Percentiles rank a stretch among this genome's conserved stretches.
Conservation (phyloP, 441 rosid species). For the Erysimum pusillum region DNA sequence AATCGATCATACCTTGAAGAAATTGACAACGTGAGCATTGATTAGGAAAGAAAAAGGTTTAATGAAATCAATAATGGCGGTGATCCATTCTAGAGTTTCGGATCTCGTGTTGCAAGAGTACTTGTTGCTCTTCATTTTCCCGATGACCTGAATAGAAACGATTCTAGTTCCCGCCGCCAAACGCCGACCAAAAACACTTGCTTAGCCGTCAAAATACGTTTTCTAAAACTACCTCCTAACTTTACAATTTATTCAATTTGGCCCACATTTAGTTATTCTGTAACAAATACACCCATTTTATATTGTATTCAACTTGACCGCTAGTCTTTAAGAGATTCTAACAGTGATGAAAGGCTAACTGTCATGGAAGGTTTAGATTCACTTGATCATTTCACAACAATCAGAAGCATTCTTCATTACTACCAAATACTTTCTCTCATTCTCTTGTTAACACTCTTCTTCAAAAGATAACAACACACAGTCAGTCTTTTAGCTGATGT, state of each 20-base stretch:
- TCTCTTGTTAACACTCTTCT: background rate
- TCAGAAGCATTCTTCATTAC: background rate
- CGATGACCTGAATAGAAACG: conserved; percentile 18
- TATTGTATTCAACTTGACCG: background rate
- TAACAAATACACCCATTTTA: background rate
- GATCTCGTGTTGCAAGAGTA: conserved; percentile 67
- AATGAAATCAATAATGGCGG: conserved; percentile 68
- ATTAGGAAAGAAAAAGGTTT: conserved; percentile 60
- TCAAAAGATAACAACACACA: conserved; percentile 7
- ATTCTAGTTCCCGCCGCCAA: conserved; percentile 36
- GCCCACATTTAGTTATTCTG: background rate
- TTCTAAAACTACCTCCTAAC: background rate
- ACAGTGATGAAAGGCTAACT: no score
- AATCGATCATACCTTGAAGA: conserved; percentile 62
- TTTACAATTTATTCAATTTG: background rate
- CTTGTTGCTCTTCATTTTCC: conserved; percentile 44
- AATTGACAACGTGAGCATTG: conserved; percentile 80
- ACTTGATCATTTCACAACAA: background rate
- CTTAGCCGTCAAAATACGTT: background rate
- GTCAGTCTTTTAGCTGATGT: background rate
- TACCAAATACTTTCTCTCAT: background rate
- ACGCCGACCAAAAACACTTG: conserved; percentile 27
- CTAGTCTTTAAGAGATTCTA: background rate
- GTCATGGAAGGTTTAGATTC: background rate
- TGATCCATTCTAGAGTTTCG: conserved; percentile 78